Conservation (phyloP, 768 basidiomycete genomes). For the Termitomyces sp. region DNA sequence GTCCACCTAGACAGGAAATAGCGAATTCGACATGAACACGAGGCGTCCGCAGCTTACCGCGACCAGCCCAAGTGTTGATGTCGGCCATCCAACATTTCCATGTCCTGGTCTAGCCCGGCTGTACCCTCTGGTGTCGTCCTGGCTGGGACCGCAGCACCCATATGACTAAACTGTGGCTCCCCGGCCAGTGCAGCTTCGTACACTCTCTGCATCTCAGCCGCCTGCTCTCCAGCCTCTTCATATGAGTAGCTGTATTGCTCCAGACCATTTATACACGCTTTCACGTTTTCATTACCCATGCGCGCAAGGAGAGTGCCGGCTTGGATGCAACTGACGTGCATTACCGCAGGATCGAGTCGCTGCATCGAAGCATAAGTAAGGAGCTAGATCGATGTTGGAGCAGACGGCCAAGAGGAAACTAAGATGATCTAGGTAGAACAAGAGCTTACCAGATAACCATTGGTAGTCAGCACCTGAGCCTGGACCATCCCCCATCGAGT, state of each 20-base stretch:
- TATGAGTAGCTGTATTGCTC: slow-evolving; percentile 87
- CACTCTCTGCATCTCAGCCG: slow-evolving; percentile 58
- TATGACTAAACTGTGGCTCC: slow-evolving; percentile 42
- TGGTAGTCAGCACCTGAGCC: slow-evolving; percentile 80
- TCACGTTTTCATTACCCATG: slow-evolving; percentile 77
- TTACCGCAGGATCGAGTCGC: slow-evolving; percentile 83
- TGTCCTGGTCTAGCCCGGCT: slow-evolving; percentile 12
- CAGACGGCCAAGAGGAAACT: slow-evolving; percentile 16
- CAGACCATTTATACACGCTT: slow-evolving; percentile 78
- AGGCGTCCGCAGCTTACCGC: not conserved
- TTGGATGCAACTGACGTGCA: slow-evolving; percentile 82
- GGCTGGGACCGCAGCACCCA: slow-evolving; percentile 32
- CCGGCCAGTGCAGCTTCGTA: slow-evolving; percentile 37
- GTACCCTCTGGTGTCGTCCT: slow-evolving; percentile 24
- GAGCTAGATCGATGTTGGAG: not conserved
- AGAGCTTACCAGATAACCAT: slow-evolving; percentile 70
- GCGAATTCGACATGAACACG: not conserved
- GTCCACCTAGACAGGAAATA: not conserved
- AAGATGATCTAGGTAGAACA: not conserved
- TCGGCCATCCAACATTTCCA: slow-evolving; percentile 8
- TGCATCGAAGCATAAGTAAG: slow-evolving; percentile 20
- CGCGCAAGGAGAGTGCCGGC: slow-evolving; percentile 80
- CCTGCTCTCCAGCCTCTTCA: slow-evolving; percentile 79
- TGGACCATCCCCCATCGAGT: slow-evolving; percentile 19
- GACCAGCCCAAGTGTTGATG: slow-evolving; percentile 8